Evolutionary conservation across 768 basidiomycete species (phyloP).

Genomic region (Suillus cothurnatus): DNA sequence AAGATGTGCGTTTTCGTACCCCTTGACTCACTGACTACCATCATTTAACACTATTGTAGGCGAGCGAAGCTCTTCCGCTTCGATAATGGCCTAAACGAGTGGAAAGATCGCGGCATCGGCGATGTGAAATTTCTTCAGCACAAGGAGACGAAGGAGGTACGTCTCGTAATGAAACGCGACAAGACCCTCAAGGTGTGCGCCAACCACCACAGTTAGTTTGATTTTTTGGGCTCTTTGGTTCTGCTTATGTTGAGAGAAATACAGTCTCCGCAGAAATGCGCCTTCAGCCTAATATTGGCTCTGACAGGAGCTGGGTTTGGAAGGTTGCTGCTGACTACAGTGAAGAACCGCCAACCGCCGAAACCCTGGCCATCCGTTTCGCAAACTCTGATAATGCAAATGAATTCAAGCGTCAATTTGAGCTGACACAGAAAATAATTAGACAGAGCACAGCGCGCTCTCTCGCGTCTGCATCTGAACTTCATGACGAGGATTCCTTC

Average conservation of each 20-base stretch:
- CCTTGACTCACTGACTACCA: constrained; percentile 15
- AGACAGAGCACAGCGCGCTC: too few relatives aligned
- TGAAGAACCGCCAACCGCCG: constrained; percentile 85
- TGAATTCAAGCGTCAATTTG: constrained; percentile 89
- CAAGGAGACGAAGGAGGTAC: constrained; percentile 87
- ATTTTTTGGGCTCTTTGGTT: constrained; percentile 1
- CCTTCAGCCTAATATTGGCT: constrained; percentile 97
- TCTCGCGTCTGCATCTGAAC: too few relatives aligned
- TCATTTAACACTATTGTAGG: constrained; percentile 50
- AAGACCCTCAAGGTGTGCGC: constrained; percentile 99
- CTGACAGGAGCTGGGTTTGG: constrained; percentile 99
- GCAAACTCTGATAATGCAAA: constrained; percentile 93
- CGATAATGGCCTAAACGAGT: constrained; percentile 73
- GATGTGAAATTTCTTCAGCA: constrained; percentile 91
- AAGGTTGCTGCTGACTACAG: constrained; percentile 95
- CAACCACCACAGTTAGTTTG: constrained; percentile 85
- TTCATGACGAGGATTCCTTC: too few relatives aligned
- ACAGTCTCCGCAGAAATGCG: constrained; percentile 83
- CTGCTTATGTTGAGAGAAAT: constrained; percentile 35
- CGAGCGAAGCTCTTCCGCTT: constrained; percentile 99
- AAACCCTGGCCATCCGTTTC: constrained; percentile 98
- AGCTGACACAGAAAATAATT: constrained; percentile 77
- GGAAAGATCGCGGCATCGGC: constrained; percentile 98
- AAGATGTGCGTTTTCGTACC: constrained; percentile 77
- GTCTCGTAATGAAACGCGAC: constrained; percentile 99